A percentile compares a stretch with the other conserved stretches of the same genome.
phyloP scores from a whole-genome alignment of 2,329 filamentous ascomycete species.

The Colletotrichum trifolii region DNA sequence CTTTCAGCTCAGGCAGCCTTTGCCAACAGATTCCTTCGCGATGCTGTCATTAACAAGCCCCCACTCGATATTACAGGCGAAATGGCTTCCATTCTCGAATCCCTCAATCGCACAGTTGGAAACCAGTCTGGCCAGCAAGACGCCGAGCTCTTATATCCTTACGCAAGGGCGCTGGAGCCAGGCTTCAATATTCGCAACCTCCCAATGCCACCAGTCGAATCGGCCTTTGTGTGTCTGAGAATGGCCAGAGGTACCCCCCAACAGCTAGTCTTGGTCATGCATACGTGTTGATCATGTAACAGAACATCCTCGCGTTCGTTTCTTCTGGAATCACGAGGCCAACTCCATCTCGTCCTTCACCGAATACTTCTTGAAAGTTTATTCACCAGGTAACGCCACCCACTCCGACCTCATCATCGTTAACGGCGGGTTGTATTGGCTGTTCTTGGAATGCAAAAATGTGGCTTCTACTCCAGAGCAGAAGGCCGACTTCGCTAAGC shows the following conservation, averaged over 20 bases:
- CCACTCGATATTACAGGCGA: slow-evolving; percentile 36
- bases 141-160: slow-evolving; percentile 21
- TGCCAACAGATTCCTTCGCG: slow-evolving; percentile 38
- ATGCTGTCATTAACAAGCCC: slow-evolving; percentile 36
- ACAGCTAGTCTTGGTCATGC: not conserved
- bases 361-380: slow-evolving; percentile 39
- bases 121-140: slow-evolving; percentile 31
- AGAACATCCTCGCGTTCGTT: slow-evolving; percentile 17
- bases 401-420: slow-evolving; percentile 39
- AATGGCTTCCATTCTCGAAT: slow-evolving; percentile 38
- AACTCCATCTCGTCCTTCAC: slow-evolving; percentile 33
- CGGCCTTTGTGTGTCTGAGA: slow-evolving; percentile 30
- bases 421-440: slow-evolving; percentile 38
- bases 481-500: slow-evolving; percentile 33
- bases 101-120: slow-evolving; percentile 32
- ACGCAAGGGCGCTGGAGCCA: slow-evolving; percentile 14
- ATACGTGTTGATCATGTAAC: not conserved
- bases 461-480: slow-evolving; percentile 9
- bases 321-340: slow-evolving; percentile 23
- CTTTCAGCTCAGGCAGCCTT: slow-evolving; percentile 39
- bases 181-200: slow-evolving; percentile 26
- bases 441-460: slow-evolving; percentile 39
- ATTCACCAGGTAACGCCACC: slow-evolving; percentile 35
- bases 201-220: slow-evolving; percentile 34
- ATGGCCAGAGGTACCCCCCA: slow-evolving; percentile 28